A percentile compares a stretch with the other conserved stretches of the same genome.
These are phyloP conservation scores for Xylariaceae sp. DNA, from an alignment of 2,329 filamentous ascomycete genomes.

Conservation along the genomic window DNA sequence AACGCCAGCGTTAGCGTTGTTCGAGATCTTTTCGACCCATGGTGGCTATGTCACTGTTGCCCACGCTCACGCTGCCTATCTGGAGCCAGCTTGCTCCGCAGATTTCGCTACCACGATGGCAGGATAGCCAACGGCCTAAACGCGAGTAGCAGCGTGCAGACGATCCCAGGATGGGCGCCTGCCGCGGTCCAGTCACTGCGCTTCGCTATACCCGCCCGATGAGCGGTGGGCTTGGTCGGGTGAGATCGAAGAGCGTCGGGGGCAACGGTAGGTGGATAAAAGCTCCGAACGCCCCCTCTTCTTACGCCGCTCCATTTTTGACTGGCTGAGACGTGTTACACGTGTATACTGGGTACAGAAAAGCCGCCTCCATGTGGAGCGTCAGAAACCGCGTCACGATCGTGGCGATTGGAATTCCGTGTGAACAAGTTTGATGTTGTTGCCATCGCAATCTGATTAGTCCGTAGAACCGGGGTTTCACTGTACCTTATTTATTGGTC, in stretches of 20 bases:
- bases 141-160: slow-evolving; percentile 1
- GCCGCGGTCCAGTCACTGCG: slow-evolving; percentile 10
- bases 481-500: slow-evolving; percentile 1
- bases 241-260: slow-evolving; percentile 1
- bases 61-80: neutral
- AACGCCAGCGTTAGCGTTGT: slow-evolving; percentile 13
- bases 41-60: neutral
- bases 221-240: neutral
- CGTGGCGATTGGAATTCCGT: neutral
- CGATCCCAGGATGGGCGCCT: slow-evolving; percentile 1
- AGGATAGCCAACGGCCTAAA: slow-evolving; percentile 1
- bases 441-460: neutral
- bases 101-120: neutral
- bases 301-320: slow-evolving; percentile 5
- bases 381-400: neutral
- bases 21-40: neutral
- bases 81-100: neutral
- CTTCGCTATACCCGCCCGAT: neutral
- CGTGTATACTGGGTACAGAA: slow-evolving; percentile 8
- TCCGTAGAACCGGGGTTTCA: neutral
- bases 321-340: slow-evolving; percentile 17
- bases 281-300: slow-evolving; percentile 1
- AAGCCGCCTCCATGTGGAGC: slow-evolving; percentile 8
- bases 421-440: neutral
- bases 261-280: slow-evolving; percentile 3